Evolutionary conservation across 2,329 filamentous ascomycete species (phyloP), one percentile per base, ranked within the genome.

Genomic region (Zymoseptoria brevis): DNA sequence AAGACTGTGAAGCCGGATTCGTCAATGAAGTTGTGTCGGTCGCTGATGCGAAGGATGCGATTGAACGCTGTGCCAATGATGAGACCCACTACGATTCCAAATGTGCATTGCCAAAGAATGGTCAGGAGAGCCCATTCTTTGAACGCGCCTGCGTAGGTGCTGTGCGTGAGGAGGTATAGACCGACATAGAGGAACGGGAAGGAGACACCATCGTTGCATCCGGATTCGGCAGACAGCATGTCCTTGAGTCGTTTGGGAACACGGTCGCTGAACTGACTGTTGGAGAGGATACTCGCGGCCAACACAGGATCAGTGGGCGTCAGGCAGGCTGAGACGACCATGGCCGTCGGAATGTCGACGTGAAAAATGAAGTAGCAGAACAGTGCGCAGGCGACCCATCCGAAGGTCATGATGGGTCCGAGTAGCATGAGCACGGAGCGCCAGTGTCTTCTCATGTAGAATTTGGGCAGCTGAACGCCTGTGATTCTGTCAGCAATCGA

Each of bases 141-240:
- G 59, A 81, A 55, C 0, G 79, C 75, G 3, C 71, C 72, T 3
- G 69, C 73, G 2, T 71, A 60, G 1, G 72, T 74, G 3, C 66
- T 62, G 30, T 76, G 69, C 7, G 75, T 76, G 6, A 81, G 66
- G 19, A 77, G 69, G 54, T 74, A 76, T 0, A 83, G 66, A 0
- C 80, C 80, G n/a, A 80, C 68, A 64, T 81, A 83, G 1, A 83
- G 69, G 65, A 83, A 83, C 0, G 81, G 81, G 60, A 83, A 83
- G 0, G 79, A 79, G 4, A 81, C 73, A 8, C 79, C 81, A 61
- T 84, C 81, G 59, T 83, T 83, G 65, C 79, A 82, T 1, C 80
- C 81, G 50, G 76, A 79, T 63, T 84, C 81, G 0, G 81, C 80
- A 19, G 76, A 75, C 8, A 83, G 72, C 53, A 83, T 69, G 64